These are phyloP conservation scores for Endocalyx cinctus DNA, from an alignment of 2,329 filamentous ascomycete genomes.

Conservation along the genomic window DNA sequence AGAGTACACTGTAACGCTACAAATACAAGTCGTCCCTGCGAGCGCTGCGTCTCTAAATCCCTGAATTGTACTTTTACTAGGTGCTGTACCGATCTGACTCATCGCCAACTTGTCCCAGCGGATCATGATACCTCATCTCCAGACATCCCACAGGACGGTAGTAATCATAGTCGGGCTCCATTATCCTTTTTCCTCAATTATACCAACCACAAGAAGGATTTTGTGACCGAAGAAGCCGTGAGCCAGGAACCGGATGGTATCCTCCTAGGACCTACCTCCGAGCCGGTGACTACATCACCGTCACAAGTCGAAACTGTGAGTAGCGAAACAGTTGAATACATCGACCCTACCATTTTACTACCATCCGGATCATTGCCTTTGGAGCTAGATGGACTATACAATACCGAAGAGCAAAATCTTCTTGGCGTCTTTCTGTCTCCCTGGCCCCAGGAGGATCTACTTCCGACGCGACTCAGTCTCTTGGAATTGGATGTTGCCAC, in stretches of 20 bases:
- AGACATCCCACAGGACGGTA: no score
- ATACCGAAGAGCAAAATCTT: constrained; percentile 5
- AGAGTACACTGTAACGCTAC: constrained; percentile 6
- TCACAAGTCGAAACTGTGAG: neutral
- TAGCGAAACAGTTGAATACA: neutral
- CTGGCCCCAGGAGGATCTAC: neutral
- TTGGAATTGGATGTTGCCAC: constrained; percentile 4
- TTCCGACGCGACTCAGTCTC: constrained; percentile 5
- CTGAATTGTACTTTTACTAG: constrained; percentile 4
- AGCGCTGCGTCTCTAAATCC: neutral
- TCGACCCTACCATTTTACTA: constrained; percentile 3
- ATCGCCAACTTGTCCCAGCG: no score
- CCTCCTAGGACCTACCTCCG: constrained; percentile 5
- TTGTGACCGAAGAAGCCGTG: constrained; percentile 7
- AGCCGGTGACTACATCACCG: neutral
- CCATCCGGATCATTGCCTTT: constrained; percentile 1
- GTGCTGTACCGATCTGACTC: constrained; percentile 4
- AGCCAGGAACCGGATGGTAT: constrained; percentile 7
- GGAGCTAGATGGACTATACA: constrained; percentile 3
- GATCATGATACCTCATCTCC: no score
- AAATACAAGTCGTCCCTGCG: neutral
- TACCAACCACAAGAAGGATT: constrained; percentile 7
- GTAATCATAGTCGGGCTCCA: no score
- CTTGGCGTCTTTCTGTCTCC: constrained; percentile 3
- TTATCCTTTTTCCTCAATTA: constrained; percentile 8